Evolutionary conservation across 768 basidiomycete genomes (phyloP).

Genomic region (Mycena amicta): DNA sequence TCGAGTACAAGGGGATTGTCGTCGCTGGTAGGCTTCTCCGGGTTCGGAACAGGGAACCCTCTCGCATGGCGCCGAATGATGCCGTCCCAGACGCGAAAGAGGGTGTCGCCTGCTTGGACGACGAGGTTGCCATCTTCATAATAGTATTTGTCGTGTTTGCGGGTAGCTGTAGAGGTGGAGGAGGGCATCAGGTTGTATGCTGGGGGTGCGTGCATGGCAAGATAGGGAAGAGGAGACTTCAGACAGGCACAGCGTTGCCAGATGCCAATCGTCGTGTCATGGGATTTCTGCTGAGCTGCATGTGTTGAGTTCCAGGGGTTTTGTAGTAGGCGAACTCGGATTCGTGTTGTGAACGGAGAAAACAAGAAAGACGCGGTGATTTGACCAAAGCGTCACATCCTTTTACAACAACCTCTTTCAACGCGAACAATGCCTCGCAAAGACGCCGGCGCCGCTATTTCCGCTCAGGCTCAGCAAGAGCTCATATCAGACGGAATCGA

Average conservation of each 20-base stretch:
- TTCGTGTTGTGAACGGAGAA: too few relatives aligned
- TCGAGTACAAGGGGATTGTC: conserved; percentile 30
- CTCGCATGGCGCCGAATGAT: conserved; percentile 16
- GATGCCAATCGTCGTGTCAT: not conserved
- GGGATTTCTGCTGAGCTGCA: too few relatives aligned
- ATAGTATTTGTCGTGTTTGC: conserved; percentile 19
- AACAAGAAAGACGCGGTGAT: too few relatives aligned
- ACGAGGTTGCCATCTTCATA: conserved; percentile 22
- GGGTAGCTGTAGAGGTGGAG: not conserved
- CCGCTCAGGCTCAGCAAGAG: conserved; percentile 79
- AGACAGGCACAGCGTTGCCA: not conserved
- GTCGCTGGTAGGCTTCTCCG: conserved; percentile 21
- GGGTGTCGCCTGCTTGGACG: conserved; percentile 12
- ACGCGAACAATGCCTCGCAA: conserved; percentile 87
- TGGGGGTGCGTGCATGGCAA: conserved; percentile 1
- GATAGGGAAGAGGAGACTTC: not conserved
- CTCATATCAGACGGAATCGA: conserved; percentile 84
- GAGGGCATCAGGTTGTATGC: not conserved
- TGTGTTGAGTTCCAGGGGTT: too few relatives aligned
- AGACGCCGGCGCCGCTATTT: conserved; percentile 58
- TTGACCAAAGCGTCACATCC: not conserved
- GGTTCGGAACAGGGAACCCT: conserved; percentile 15
- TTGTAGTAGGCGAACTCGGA: too few relatives aligned
- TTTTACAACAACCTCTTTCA: conserved; percentile 2
- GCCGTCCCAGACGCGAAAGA: conserved; percentile 23